These are phyloP conservation scores for Fragilaria radians DNA, from an alignment of 108 stramenopile genomes.

Conservation along the genomic window DNA sequence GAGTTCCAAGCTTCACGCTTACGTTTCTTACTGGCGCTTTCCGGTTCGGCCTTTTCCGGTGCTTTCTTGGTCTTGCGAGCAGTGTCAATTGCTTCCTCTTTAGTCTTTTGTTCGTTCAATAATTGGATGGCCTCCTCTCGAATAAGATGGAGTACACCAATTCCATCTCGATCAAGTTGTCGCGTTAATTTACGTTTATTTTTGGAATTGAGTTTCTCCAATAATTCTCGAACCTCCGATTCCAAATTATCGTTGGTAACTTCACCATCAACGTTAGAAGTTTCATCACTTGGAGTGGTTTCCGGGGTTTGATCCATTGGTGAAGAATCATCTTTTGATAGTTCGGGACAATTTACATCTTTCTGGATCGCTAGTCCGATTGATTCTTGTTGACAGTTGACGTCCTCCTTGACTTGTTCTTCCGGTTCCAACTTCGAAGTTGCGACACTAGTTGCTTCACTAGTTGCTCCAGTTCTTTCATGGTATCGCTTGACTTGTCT, in stretches of 20 bases:
- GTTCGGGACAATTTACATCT: background rate
- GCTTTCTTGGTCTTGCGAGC: slow-evolving; percentile 1
- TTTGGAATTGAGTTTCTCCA: slow-evolving; percentile 74
- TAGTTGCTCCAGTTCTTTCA: slow-evolving; percentile 16
- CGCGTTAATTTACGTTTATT: slow-evolving; percentile 26
- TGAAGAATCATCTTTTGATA: too few species aligned
- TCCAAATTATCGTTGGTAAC: slow-evolving; percentile 3
- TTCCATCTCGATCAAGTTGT: slow-evolving; percentile 32
- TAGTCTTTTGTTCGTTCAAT: slow-evolving; percentile 6
- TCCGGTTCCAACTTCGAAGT: background rate
- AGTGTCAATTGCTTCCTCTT: background rate
- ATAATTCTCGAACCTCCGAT: slow-evolving; percentile 27
- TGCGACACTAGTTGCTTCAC: background rate
- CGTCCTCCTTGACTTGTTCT: slow-evolving; percentile 10
- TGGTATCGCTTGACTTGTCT: slow-evolving; percentile 69
- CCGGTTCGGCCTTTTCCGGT: slow-evolving; percentile 14
- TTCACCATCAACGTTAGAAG: slow-evolving; percentile 10
- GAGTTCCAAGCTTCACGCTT: slow-evolving; percentile 25
- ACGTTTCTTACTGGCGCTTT: slow-evolving; percentile 28
- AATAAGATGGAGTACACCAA: slow-evolving; percentile 12
- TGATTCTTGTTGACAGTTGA: slow-evolving; percentile 4
- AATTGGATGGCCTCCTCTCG: slow-evolving; percentile 12
- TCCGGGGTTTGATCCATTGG: background rate
- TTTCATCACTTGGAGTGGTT: slow-evolving; percentile 11
- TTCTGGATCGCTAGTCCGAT: background rate